Conservation (phyloP, 1,284 basidiomycete species). For the Pseudozyma sp. region DNA sequence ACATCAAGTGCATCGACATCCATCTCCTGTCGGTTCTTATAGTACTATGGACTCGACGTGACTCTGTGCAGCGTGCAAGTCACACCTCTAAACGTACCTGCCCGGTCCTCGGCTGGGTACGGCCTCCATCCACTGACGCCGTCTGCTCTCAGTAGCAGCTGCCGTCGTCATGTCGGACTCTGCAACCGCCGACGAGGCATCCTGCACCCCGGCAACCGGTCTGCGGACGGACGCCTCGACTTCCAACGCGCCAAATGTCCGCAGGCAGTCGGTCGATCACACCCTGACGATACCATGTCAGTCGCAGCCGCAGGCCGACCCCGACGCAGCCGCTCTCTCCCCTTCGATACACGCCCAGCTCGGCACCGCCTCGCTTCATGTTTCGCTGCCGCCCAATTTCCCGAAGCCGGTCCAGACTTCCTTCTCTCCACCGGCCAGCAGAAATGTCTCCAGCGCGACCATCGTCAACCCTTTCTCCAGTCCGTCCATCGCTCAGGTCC, state of each 20-base stretch:
- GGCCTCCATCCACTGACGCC: background rate
- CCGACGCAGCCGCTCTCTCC: constrained; percentile 9
- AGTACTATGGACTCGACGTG: background rate
- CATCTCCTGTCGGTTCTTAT: too few relatives aligned
- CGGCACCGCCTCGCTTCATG: constrained; percentile 45
- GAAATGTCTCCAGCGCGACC: constrained; percentile 21
- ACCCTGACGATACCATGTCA: constrained; percentile 13
- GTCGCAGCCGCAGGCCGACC: background rate
- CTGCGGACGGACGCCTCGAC: background rate
- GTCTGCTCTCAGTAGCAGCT: background rate
- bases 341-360: constrained; percentile 23
- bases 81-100: background rate
- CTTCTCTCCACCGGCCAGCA: constrained; percentile 52
- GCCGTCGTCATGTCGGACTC: background rate
- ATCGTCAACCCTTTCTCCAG: constrained; percentile 33
- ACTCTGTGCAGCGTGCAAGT: background rate
- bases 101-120: background rate
- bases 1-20: too few relatives aligned
- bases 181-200: constrained; percentile 1
- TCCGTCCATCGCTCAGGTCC: constrained; percentile 41
- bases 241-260: background rate
- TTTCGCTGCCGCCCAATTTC: constrained; percentile 57
- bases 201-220: background rate
- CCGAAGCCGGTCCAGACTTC: constrained; percentile 52
- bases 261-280: constrained; percentile 1